Base-by-base conservation (phyloP, 2,329 filamentous ascomycete species). In the Penicillium sp. region DNA sequence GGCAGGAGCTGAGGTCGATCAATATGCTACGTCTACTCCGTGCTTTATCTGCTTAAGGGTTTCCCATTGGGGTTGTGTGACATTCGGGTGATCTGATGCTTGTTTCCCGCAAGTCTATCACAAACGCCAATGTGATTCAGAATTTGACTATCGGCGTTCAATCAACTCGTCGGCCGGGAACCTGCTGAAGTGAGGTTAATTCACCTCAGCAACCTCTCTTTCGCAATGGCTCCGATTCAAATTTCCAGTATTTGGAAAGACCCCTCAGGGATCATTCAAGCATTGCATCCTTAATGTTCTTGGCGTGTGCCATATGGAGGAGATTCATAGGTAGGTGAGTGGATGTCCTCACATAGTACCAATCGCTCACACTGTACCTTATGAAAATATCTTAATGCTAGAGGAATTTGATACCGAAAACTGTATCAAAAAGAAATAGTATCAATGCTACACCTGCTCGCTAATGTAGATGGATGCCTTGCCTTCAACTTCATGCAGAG, bases 31-130 rank as follows among this genome's bases (percentile, higher is more conserved):
- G 33, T 46, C 4, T 22, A 28, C 17, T 19, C 29, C 13, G n/a
- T 29, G 22, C 22, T 15, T 48, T 13, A 8, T 34, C 28, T 40
- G 17, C 38, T 10, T 3, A 42, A 6, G 29, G 17, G 6, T 13
- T 13, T 43, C 12, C 13, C 7, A 33, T 32, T 12, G 19, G n/a
- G 32, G 9, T 22, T 41, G 51, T 56, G 53, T 52, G 40, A 57
- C 53, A 13, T 13, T 39, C 38, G 39, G 42, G 42, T 56, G 44
- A 35, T 48, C 33, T 53, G 44, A 45, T 48, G 46, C 47, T 55
- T 53, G 48, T 48, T 39, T 51, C 38, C 52, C 45, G 41, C 45
- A 42, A 28, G 31, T 39, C 40, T 35, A 50, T 45, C 48, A 46
- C 45, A 49, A 53, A 55, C 43, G 38, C 44, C 19, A 35, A 33